phyloP scores from a whole-genome alignment of 1,284 basidiomycete species.

The Malassezia restricta region DNA sequence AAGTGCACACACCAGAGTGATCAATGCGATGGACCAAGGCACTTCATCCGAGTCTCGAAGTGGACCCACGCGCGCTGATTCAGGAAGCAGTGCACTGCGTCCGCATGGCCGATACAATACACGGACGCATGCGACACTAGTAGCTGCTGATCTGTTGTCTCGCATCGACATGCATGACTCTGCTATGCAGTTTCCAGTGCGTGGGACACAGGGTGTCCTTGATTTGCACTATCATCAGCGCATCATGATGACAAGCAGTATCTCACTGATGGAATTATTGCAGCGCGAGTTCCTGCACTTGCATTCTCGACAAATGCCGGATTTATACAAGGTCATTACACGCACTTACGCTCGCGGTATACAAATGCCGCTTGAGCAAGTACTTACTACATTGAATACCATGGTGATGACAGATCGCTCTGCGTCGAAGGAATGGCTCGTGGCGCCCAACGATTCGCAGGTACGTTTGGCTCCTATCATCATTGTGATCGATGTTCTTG shows the following conservation, averaged over 20 bases:
- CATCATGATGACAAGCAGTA: not conserved
- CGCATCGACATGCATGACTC: not conserved
- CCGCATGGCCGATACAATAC: not conserved
- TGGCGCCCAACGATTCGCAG: not conserved
- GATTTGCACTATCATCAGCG: not conserved
- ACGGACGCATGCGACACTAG: not conserved
- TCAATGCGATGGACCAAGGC: too few relatives aligned
- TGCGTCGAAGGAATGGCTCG: not conserved
- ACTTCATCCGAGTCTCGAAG: too few relatives aligned
- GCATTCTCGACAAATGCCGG: conserved; percentile 11
- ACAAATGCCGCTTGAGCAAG: not conserved
- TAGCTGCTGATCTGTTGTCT: not conserved
- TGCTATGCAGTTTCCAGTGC: not conserved
- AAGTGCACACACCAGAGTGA: too few relatives aligned
- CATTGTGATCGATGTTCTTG: not conserved
- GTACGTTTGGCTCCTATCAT: not conserved
- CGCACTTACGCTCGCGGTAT: not conserved
- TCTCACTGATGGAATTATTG: conserved; percentile 3
- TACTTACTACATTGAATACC: not conserved
- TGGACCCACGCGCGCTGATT: too few relatives aligned
- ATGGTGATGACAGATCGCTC: not conserved
- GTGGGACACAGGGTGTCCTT: not conserved
- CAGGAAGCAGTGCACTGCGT: not conserved
- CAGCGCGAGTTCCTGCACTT: not conserved
- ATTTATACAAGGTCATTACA: conserved; percentile 6